Conservation (phyloP, 352 stramenopile genomes). For the Globisporangium parvum region DNA sequence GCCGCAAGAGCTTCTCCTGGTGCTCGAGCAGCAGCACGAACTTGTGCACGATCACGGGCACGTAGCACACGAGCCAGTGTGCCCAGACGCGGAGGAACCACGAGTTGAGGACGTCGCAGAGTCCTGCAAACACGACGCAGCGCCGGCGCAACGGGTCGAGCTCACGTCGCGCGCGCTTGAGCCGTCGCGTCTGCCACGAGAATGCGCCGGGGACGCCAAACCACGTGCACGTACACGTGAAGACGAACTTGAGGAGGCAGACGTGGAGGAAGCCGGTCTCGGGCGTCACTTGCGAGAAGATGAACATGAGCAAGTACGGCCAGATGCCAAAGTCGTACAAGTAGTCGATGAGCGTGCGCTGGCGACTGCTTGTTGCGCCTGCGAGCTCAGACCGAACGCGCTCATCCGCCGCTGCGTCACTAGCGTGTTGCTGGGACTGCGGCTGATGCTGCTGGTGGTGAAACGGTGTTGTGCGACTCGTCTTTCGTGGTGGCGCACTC, state of each 20-base stretch:
- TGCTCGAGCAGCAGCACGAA: conserved; percentile 10
- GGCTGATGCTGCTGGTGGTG: conserved; percentile 11
- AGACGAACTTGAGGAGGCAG: conserved; percentile 58
- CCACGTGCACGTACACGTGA: conserved; percentile 66
- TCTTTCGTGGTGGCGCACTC: neutral
- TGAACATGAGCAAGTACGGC: conserved; percentile 57
- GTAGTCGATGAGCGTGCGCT: conserved; percentile 42
- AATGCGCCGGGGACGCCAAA: conserved; percentile 52
- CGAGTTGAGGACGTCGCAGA: conserved; percentile 58
- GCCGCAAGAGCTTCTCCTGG: conserved; percentile 1
- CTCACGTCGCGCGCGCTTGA: conserved; percentile 37
- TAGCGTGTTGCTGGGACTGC: neutral
- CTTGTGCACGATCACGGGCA: conserved; percentile 19
- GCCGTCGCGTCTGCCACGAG: conserved; percentile 44
- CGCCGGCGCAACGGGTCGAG: conserved; percentile 39
- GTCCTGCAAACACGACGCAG: conserved; percentile 43
- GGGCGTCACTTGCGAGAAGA: conserved; percentile 39
- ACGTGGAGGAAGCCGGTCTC: conserved; percentile 37
- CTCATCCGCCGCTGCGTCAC: neutral
- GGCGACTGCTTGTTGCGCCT: neutral
- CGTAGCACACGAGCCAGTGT: conserved; percentile 51
- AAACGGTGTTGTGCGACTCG: conserved; percentile 28
- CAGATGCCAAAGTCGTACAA: conserved; percentile 68
- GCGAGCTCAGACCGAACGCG: neutral
- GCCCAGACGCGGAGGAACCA: conserved; percentile 51